Conservation (phyloP, 1,284 basidiomycete genomes). For the Flammula alnicola region DNA sequence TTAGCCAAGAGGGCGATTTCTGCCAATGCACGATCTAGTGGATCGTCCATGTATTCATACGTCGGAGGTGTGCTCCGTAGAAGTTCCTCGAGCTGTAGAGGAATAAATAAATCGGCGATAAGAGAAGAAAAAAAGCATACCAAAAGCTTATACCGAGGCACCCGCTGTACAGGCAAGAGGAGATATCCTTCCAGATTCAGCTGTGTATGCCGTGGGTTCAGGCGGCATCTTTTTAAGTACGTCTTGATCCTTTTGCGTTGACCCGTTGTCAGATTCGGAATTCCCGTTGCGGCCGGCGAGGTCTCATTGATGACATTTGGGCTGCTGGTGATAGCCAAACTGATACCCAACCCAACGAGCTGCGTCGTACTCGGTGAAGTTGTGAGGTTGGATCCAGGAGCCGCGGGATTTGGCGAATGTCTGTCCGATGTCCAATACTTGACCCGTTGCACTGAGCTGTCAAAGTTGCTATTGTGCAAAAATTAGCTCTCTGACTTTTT, state of each 20-base stretch:
- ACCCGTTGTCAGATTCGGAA: slow-evolving; percentile 62
- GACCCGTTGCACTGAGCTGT: slow-evolving; percentile 86
- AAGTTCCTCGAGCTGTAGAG: slow-evolving; percentile 78
- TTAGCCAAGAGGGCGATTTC: slow-evolving; percentile 89
- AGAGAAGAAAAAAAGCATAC: slow-evolving; percentile 44
- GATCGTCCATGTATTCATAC: slow-evolving; percentile 74
- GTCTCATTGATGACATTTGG: slow-evolving; percentile 49
- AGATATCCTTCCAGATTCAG: slow-evolving; percentile 95
- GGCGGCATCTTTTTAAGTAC: slow-evolving; percentile 85
- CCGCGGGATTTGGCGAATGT: slow-evolving; percentile 39
- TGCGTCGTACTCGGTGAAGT: slow-evolving; percentile 66
- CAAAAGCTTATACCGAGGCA: slow-evolving; percentile 93
- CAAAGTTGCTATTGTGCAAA: slow-evolving; percentile 75
- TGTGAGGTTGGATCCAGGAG: slow-evolving; percentile 52
- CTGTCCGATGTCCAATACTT: slow-evolving; percentile 80
- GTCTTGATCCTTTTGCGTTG: slow-evolving; percentile 87
- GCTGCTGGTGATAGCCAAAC: slow-evolving; percentile 59
- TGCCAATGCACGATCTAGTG: slow-evolving; percentile 82
- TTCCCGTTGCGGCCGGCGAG: slow-evolving; percentile 40
- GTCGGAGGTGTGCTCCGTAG: slow-evolving; percentile 81
- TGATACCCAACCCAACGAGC: slow-evolving; percentile 63
- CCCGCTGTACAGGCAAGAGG: slow-evolving; percentile 92
- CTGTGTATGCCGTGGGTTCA: slow-evolving; percentile 92
- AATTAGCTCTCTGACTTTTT: slow-evolving; percentile 4
- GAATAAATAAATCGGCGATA: slow-evolving; percentile 19